These are phyloP conservation scores for Blastobotrys americana DNA, from an alignment of 805 yeast genomes.

Conservation along the genomic window DNA sequence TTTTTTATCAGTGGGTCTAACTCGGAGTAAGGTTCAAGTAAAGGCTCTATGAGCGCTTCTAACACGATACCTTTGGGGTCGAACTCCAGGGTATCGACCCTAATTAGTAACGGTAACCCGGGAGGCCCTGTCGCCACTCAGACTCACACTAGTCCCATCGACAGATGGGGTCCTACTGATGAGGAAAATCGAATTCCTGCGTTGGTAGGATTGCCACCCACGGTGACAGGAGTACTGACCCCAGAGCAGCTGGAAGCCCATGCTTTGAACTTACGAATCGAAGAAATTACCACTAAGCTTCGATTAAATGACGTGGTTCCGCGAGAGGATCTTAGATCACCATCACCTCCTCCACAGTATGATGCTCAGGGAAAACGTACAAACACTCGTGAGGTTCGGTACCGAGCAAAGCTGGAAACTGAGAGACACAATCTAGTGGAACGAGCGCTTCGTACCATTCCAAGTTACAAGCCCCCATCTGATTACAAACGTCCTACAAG, in stretches of 20 bases:
- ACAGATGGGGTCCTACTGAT: constrained; percentile 26
- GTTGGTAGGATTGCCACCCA: constrained; percentile 33
- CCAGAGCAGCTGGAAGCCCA: constrained; percentile 77
- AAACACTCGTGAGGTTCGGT: constrained; percentile 73
- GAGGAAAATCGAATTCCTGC: constrained; percentile 27
- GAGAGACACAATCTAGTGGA: constrained; percentile 80
- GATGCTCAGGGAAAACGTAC: constrained; percentile 76
- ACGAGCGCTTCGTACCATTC: constrained; percentile 60
- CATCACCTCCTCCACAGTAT: constrained; percentile 90
- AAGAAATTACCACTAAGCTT: constrained; percentile 65
- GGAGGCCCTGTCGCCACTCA: neutral
- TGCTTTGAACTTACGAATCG: constrained; percentile 57
- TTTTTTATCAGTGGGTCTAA: neutral
- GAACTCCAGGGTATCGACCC: neutral
- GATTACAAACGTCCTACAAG: constrained; percentile 67
- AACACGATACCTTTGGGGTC: neutral
- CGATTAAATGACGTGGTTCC: constrained; percentile 42
- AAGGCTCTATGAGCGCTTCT: neutral
- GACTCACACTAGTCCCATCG: neutral
- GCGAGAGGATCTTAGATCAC: constrained; percentile 50
- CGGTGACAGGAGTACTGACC: constrained; percentile 44
- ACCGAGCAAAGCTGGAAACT: constrained; percentile 53
- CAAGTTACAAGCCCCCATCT: constrained; percentile 71
- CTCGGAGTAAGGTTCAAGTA: neutral
- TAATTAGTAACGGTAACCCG: neutral